These are phyloP conservation scores for Aspergillus versicolor DNA, from an alignment of 2,329 filamentous ascomycete genomes.

Conservation along the genomic window DNA sequence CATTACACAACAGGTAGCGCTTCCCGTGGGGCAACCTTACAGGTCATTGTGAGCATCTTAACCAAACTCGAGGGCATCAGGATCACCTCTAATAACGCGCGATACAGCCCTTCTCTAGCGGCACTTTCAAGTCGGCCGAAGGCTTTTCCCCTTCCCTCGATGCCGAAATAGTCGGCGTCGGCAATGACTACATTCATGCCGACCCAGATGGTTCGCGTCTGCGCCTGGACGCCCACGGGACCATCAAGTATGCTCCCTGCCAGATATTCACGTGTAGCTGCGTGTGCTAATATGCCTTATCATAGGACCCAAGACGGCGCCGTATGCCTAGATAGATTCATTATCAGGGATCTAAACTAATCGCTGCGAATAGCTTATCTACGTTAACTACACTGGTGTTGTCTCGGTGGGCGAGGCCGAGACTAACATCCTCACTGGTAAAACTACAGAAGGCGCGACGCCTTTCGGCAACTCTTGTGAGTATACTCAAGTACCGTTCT, in stretches of 20 bases:
- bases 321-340: slow-evolving; percentile 20
- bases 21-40: slow-evolving; percentile 35
- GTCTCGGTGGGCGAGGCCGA: slow-evolving; percentile 36
- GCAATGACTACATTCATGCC: slow-evolving; percentile 44
- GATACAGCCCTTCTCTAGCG: slow-evolving; percentile 39
- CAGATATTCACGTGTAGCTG: neutral
- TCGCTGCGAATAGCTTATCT: slow-evolving; percentile 29
- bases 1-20: slow-evolving; percentile 30
- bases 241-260: slow-evolving; percentile 33
- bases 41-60: slow-evolving; percentile 34
- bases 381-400: slow-evolving; percentile 43
- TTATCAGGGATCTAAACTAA: neutral
- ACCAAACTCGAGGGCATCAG: neutral
- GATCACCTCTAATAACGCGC: neutral
- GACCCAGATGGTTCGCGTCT: slow-evolving; percentile 41
- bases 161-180: slow-evolving; percentile 36
- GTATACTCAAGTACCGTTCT: slow-evolving; percentile 11
- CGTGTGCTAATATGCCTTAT: neutral
- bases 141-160: slow-evolving; percentile 38
- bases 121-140: slow-evolving; percentile 36
- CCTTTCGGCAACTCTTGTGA: slow-evolving; percentile 42
- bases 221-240: slow-evolving; percentile 41
- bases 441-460: slow-evolving; percentile 33
- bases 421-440: slow-evolving; percentile 32
- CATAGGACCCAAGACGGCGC: slow-evolving; percentile 33